Evolutionary conservation across 2,329 filamentous ascomycete genomes (phyloP), one percentile per base, ranked within the genome.

Genomic region (Chrysosporium keratinophilum): DNA sequence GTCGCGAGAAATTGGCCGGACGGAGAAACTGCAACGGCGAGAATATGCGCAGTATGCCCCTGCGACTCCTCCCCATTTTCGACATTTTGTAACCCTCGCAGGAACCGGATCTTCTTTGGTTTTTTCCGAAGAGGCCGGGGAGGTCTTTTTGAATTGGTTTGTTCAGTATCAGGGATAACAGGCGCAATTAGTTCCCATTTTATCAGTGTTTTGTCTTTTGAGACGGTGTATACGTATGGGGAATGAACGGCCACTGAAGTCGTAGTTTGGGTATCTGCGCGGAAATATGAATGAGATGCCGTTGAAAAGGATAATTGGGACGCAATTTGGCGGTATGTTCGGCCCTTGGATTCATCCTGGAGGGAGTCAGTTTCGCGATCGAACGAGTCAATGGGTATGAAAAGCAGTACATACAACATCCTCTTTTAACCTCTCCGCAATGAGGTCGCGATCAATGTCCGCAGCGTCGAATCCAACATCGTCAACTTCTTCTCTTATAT

Each of bases 1-100:
- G 93, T 97, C 6, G 86, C 93, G 49, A 98, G 82, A 59, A 84
- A 97, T 67, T 87, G 88, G 34, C 93, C 93, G 56, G 95, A 90
- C 44, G 88, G 81, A 0, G 88, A 95, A 17, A 88, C 87, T 0
- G 89, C 90, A 31, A 97, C 83, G 41, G 83, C 83, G 47, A 96
- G 75, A 23, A 98, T 96, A 23, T 81, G 78, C 35, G 80, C 84
- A 0, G 84, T 84, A 66, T 97, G 93, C 11, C 90, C 85, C 62
- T 86, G 78, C 61, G 83, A 68, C 49, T 74, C 71, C 28, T 60
- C 61, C 15, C 66, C 69, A 43, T 68, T 67, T 15, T 65, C 66
- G 44, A 66, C 59, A 56, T 72, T 68, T 55, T 69, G 71, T 57
- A 74, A 55, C 14, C 73, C 73, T 48, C 68, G 64, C 62, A 69